phyloP scores from a whole-genome alignment of 2,329 filamentous ascomycete species.

The Penicillium sp. region DNA sequence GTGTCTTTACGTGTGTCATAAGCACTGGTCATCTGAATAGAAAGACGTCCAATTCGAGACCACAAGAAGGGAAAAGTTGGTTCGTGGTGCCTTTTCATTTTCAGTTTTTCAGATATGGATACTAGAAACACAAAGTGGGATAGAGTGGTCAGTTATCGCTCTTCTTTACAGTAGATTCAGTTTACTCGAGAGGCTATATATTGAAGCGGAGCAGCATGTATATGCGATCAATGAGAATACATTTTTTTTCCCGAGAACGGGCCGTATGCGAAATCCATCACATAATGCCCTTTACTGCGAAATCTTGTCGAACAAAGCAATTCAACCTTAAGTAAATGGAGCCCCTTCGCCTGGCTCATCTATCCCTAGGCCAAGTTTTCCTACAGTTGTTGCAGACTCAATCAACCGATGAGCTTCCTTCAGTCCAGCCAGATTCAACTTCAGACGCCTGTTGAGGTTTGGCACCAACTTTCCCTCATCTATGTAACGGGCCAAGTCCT shows the following conservation, averaged over 20 bases:
- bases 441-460: slow-evolving; percentile 11
- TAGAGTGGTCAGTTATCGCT: neutral
- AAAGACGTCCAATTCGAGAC: neutral
- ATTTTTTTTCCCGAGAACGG: neutral
- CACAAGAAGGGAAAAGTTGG: neutral
- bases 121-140: neutral
- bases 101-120: neutral
- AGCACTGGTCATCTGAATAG: neutral
- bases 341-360: slow-evolving; percentile 10
- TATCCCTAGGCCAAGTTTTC: slow-evolving; percentile 10
- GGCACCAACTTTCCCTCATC: slow-evolving; percentile 10
- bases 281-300: neutral
- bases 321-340: slow-evolving; percentile 9
- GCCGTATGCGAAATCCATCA: neutral
- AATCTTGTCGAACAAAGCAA: slow-evolving; percentile 8
- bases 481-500: slow-evolving; percentile 7
- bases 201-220: neutral
- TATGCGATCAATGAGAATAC: neutral
- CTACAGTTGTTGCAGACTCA: slow-evolving; percentile 11
- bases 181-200: neutral
- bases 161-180: neutral
- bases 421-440: slow-evolving; percentile 13
- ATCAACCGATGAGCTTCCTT: slow-evolving; percentile 11
- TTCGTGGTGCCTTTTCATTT: neutral
- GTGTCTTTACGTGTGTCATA: neutral